Conservation (phyloP, 2,329 filamentous ascomycete species). For the Furcasterigmium sp. region DNA sequence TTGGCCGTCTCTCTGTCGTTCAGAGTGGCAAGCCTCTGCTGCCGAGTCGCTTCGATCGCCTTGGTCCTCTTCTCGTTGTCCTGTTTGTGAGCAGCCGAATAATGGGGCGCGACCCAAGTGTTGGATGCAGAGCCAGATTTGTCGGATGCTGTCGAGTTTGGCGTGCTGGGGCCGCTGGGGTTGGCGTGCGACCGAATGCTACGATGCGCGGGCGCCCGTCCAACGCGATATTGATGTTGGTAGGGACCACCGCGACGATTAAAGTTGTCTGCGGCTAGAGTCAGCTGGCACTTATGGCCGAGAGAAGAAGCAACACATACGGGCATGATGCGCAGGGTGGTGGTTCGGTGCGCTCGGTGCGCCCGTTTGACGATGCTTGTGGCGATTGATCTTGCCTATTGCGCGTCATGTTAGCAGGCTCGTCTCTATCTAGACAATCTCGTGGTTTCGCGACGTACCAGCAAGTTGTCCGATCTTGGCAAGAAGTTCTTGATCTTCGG, state of each 20-base stretch:
- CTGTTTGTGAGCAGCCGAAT: slow-evolving; percentile 71
- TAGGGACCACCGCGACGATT: slow-evolving; percentile 24
- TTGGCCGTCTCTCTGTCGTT: slow-evolving; percentile 56
- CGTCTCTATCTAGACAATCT: too few species aligned
- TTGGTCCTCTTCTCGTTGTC: slow-evolving; percentile 62
- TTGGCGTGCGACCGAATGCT: slow-evolving; percentile 61
- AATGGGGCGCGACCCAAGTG: slow-evolving; percentile 67
- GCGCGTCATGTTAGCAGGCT: slow-evolving; percentile 7
- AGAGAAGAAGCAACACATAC: slow-evolving; percentile 22
- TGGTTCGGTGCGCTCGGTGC: slow-evolving; percentile 21
- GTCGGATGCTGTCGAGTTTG: slow-evolving; percentile 17
- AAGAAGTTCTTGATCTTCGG: slow-evolving; percentile 47
- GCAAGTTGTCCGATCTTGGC: slow-evolving; percentile 48
- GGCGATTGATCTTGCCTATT: slow-evolving; percentile 72
- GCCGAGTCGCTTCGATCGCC: slow-evolving; percentile 66
- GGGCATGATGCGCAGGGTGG: slow-evolving; percentile 23
- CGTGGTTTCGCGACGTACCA: slow-evolving; percentile 35
- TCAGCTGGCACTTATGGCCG: neutral
- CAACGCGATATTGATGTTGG: slow-evolving; percentile 12
- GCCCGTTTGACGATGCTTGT: slow-evolving; percentile 60
- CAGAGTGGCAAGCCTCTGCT: slow-evolving; percentile 47
- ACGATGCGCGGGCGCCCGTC: slow-evolving; percentile 25
- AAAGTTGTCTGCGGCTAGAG: slow-evolving; percentile 19
- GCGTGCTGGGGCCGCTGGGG: slow-evolving; percentile 17
- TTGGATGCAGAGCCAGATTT: slow-evolving; percentile 22